These are phyloP conservation scores for Trichopus zeylanicus DNA, from an alignment of 116 monocot genomes.

Conservation along the genomic window DNA sequence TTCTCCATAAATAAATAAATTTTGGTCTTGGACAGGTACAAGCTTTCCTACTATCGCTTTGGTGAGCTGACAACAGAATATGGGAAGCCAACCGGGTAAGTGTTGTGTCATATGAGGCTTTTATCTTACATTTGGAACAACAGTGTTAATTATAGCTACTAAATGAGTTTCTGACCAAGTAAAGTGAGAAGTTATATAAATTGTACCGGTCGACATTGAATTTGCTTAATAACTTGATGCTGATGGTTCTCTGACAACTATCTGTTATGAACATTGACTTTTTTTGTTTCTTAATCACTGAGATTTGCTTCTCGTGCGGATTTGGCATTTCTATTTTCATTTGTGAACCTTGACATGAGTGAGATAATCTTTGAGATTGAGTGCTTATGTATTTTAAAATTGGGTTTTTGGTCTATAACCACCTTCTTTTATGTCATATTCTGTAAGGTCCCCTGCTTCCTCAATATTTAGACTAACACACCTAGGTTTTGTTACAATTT, in stretches of 20 bases:
- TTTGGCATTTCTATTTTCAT: background rate
- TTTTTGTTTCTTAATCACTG: background rate
- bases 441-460: too few relatives aligned
- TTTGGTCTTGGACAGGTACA: constrained; percentile 5
- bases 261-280: background rate
- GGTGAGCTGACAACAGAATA: constrained; percentile 11
- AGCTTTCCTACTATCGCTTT: constrained; percentile 13
- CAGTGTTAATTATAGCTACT: too few relatives aligned
- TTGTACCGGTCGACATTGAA: background rate
- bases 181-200: background rate
- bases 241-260: background rate
- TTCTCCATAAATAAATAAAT: background rate
- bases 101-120: background rate
- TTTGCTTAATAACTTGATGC: background rate
- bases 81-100: constrained; percentile 12
- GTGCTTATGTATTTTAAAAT: too few relatives aligned
- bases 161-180: background rate
- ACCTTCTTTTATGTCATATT: too few relatives aligned
- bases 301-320: background rate
- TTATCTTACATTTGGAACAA: too few relatives aligned
- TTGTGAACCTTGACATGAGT: too few relatives aligned
- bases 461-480: too few relatives aligned
- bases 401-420: too few relatives aligned
- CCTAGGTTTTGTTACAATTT: too few relatives aligned
- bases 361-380: too few relatives aligned